Percentiles rank a stretch among this genome's conserved stretches.
phyloP scores from a whole-genome alignment of 2,329 filamentous ascomycete genomes.

The Aphanocladium album region DNA sequence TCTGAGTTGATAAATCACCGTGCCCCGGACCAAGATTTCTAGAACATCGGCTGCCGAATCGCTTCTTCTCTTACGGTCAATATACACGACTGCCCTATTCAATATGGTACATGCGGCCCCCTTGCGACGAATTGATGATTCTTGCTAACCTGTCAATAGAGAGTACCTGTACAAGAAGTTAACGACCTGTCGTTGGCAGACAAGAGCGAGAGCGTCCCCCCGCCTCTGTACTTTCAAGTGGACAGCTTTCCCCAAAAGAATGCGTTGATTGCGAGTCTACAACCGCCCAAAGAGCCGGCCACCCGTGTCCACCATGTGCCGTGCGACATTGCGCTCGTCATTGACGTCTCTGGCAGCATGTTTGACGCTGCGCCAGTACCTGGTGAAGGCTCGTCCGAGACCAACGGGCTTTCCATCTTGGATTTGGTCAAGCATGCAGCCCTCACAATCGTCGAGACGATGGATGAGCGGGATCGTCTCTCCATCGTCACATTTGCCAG shows the following conservation, averaged over 20 bases:
- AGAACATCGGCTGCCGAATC: neutral
- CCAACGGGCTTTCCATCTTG: slow-evolving; percentile 48
- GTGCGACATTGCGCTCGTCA: slow-evolving; percentile 57
- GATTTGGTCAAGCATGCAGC: slow-evolving; percentile 58
- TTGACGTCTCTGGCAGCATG: slow-evolving; percentile 59
- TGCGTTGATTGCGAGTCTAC: slow-evolving; percentile 40
- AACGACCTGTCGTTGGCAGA: neutral
- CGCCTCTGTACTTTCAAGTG: neutral
- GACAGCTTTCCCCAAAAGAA: neutral
- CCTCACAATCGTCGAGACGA: slow-evolving; percentile 51
- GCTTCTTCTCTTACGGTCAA: neutral
- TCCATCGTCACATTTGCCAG: slow-evolving; percentile 53
- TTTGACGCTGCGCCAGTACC: slow-evolving; percentile 40
- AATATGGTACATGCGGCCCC: too few species aligned
- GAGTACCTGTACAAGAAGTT: neutral
- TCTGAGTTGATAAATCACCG: neutral
- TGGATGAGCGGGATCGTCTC: slow-evolving; percentile 49
- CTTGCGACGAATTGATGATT: too few species aligned
- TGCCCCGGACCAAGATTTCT: neutral
- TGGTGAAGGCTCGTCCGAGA: slow-evolving; percentile 38
- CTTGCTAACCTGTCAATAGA: neutral
- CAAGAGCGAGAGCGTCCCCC: neutral
- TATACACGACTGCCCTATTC: neutral
- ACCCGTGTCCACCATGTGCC: slow-evolving; percentile 36
- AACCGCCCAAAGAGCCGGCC: slow-evolving; percentile 36